Conservation (phyloP, 495 filamentous ascomycete genomes). For the Chlorociboria aeruginascens region DNA sequence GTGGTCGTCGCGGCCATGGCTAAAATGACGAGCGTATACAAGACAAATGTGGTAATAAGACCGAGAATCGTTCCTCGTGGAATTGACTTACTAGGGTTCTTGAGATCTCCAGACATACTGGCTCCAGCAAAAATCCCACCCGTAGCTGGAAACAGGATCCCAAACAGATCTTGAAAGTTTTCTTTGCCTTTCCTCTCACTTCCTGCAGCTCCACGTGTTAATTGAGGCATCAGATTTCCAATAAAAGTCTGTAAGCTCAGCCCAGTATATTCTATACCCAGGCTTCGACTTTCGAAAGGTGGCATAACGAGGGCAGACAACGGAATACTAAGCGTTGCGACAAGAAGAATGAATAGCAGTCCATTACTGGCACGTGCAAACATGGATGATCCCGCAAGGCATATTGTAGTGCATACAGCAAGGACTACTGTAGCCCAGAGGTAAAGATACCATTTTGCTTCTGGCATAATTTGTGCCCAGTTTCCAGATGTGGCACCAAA, state of each 20-base stretch:
- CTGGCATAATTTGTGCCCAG: slow-evolving; percentile 48
- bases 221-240: slow-evolving; percentile 56
- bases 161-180: slow-evolving; percentile 75
- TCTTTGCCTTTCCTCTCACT: slow-evolving; percentile 54
- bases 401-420: slow-evolving; percentile 62
- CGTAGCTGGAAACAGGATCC: slow-evolving; percentile 77
- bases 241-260: slow-evolving; percentile 53
- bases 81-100: slow-evolving; percentile 74
- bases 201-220: slow-evolving; percentile 55
- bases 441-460: slow-evolving; percentile 68
- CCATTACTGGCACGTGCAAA: slow-evolving; percentile 74
- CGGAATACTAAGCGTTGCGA: slow-evolving; percentile 75
- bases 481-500: slow-evolving; percentile 50
- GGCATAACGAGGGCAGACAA: slow-evolving; percentile 54
- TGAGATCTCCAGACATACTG: slow-evolving; percentile 81
- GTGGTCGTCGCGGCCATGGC: slow-evolving; percentile 71
- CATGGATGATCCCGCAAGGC: slow-evolving; percentile 66
- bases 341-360: slow-evolving; percentile 57
- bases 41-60: slow-evolving; percentile 60
- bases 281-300: slow-evolving; percentile 49
- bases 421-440: slow-evolving; percentile 65
- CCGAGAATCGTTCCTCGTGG: slow-evolving; percentile 72
- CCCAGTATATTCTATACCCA: slow-evolving; percentile 67
- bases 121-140: slow-evolving; percentile 61
- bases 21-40: slow-evolving; percentile 66